phyloP scores from a whole-genome alignment of 768 basidiomycete species.

The Phanerochaete carnosa region DNA sequence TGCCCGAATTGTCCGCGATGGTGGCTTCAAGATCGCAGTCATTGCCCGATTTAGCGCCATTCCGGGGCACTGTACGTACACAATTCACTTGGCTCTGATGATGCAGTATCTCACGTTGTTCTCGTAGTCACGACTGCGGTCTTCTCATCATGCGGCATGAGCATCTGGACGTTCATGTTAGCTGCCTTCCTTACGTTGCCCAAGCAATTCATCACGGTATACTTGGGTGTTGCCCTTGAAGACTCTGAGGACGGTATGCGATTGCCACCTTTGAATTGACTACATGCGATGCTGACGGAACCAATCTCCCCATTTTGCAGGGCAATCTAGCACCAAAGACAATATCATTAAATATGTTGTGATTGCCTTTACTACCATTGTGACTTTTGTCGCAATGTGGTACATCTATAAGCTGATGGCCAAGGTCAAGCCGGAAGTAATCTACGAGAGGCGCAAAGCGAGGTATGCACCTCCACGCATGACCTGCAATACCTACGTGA shows the following conservation, averaged over 20 bases:
- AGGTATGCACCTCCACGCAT: constrained; percentile 37
- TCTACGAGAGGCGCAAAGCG: constrained; percentile 68
- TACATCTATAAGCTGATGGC: constrained; percentile 77
- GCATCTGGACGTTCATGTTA: constrained; percentile 67
- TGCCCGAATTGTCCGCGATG: constrained; percentile 68
- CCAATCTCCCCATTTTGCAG: constrained; percentile 4
- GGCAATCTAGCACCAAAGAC: constrained; percentile 41
- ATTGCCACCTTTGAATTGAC: neutral
- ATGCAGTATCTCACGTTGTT: constrained; percentile 7
- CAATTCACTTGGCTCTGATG: neutral
- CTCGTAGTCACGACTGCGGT: constrained; percentile 77
- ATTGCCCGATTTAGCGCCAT: constrained; percentile 79
- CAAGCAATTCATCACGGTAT: constrained; percentile 90
- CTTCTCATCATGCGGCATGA: constrained; percentile 88
- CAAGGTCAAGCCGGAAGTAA: constrained; percentile 60
- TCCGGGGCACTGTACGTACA: constrained; percentile 74
- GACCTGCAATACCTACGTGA: constrained; percentile 2
- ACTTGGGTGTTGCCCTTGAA: constrained; percentile 80
- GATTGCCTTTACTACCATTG: constrained; percentile 59
- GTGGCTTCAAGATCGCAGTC: constrained; percentile 82
- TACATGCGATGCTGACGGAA: neutral
- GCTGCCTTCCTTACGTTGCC: constrained; percentile 84
- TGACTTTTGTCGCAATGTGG: constrained; percentile 81
- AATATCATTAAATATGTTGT: constrained; percentile 69
- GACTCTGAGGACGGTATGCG: constrained; percentile 24